Evolutionary conservation across 78 protist species (phyloP).

Genomic region (Goniomonas avonlea): DNA sequence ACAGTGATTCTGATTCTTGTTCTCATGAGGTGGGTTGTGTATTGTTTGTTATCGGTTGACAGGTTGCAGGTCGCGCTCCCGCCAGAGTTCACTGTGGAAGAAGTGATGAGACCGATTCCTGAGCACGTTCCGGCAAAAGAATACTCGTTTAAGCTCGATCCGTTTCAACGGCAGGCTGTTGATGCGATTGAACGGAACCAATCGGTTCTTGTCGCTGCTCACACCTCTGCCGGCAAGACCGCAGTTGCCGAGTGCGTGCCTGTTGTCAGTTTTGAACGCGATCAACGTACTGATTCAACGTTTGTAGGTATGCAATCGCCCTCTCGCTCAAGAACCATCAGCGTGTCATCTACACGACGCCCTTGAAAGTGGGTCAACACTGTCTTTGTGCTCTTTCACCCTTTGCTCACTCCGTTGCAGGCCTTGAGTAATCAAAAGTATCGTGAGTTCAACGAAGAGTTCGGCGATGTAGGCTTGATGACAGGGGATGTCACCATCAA

Average conservation of each 20-base stretch:
- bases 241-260: slow-evolving; percentile 91
- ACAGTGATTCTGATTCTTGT: too few relatives aligned
- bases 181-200: slow-evolving; percentile 38
- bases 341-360: slow-evolving; percentile 78
- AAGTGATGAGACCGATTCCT: too few relatives aligned
- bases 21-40: too few relatives aligned
- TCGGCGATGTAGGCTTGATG: slow-evolving; percentile 74
- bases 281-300: too few relatives aligned
- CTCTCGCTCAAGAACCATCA: slow-evolving; percentile 50
- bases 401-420: background rate
- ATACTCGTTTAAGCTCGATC: slow-evolving; percentile 50
- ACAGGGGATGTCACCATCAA: slow-evolving; percentile 81
- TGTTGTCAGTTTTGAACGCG: background rate
- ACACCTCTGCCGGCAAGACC: slow-evolving; percentile 98
- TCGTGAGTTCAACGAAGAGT: slow-evolving; percentile 52
- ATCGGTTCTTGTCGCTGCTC: slow-evolving; percentile 93
- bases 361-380: slow-evolving; percentile 57
- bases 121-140: too few relatives aligned
- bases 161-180: slow-evolving; percentile 47
- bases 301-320: slow-evolving; percentile 65
- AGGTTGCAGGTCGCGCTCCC: too few relatives aligned
- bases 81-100: too few relatives aligned
- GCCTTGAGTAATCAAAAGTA: slow-evolving; percentile 83
- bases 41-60: too few relatives aligned
- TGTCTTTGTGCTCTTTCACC: background rate